These are phyloP conservation scores for Candida tetrigidarum DNA, from an alignment of 1,139 yeast genomes.

Conservation along the genomic window DNA sequence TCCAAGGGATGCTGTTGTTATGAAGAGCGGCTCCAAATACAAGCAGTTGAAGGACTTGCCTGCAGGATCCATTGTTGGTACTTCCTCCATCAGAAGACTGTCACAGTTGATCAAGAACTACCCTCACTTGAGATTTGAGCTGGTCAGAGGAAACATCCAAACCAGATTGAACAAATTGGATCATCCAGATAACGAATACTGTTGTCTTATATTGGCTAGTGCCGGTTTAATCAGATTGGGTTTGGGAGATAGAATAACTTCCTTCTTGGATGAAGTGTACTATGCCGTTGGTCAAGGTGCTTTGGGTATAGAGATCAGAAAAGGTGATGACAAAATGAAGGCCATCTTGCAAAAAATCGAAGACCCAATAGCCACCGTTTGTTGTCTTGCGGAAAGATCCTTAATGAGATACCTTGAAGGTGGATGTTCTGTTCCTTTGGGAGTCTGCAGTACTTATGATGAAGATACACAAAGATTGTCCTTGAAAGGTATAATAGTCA, in stretches of 20 bases:
- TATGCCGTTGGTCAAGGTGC: conserved; percentile 99
- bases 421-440: conserved; percentile 98
- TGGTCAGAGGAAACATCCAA: conserved; percentile 86
- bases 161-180: conserved; percentile 84
- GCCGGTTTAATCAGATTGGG: conserved; percentile 87
- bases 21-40: conserved; percentile 70
- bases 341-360: conserved; percentile 66
- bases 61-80: conserved; percentile 85
- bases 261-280: conserved; percentile 78
- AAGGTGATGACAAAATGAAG: conserved; percentile 61
- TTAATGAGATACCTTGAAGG: conserved; percentile 91
- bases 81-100: conserved; percentile 91
- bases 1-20: conserved; percentile 92
- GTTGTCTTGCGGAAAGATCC: conserved; percentile 91
- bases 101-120: conserved; percentile 57
- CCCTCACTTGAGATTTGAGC: conserved; percentile 56
- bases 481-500: conserved; percentile 77
- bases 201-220: conserved; percentile 86
- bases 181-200: conserved; percentile 64
- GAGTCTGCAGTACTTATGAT: conserved; percentile 71
- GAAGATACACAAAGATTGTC: conserved; percentile 42
- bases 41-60: conserved; percentile 75
- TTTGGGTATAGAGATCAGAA: conserved; percentile 85
- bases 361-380: conserved; percentile 66
- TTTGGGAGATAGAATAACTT: conserved; percentile 71